Percentiles rank a stretch among this genome's conserved stretches.
phyloP scores from a whole-genome alignment of 768 basidiomycete genomes.

The Russula griseocarnosa region DNA sequence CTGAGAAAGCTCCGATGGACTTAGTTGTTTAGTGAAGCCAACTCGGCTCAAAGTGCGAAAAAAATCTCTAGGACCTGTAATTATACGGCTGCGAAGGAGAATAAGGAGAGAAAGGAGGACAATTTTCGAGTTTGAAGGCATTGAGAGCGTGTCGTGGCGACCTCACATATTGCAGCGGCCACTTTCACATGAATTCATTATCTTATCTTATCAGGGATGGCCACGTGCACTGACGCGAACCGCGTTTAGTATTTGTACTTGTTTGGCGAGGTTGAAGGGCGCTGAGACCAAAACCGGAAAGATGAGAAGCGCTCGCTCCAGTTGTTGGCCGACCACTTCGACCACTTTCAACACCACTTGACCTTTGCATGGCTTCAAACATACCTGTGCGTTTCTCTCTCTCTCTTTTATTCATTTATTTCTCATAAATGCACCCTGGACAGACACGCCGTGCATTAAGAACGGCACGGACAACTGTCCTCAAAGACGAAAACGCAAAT shows the following conservation, averaged over 20 bases:
- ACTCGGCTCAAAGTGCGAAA: constrained; percentile 11
- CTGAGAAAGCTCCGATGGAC: constrained; percentile 41
- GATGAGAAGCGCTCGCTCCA: not conserved
- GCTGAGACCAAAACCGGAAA: constrained; percentile 29
- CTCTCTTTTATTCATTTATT: no score
- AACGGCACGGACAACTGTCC: constrained; percentile 47
- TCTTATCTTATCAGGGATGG: constrained; percentile 4
- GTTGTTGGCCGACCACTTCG: constrained; percentile 10
- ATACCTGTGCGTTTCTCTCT: constrained; percentile 41
- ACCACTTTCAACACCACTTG: not conserved
- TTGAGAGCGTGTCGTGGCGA: not conserved
- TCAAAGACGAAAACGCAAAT: constrained; percentile 68
- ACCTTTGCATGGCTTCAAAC: constrained; percentile 40
- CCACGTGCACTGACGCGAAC: constrained; percentile 40
- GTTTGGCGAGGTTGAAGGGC: constrained; percentile 39
- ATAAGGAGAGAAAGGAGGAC: constrained; percentile 16
- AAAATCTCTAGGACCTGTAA: constrained; percentile 24
- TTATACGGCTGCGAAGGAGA: constrained; percentile 19
- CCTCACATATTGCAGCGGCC: no score
- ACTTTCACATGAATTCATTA: constrained; percentile 13
- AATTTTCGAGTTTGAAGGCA: not conserved
- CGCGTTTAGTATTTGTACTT: constrained; percentile 38
- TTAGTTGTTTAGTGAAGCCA: not conserved
- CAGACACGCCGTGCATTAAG: constrained; percentile 66
- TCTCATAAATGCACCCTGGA: not conserved